Conservation (phyloP, 495 filamentous ascomycete species). For the Penicillium coprophilum region DNA sequence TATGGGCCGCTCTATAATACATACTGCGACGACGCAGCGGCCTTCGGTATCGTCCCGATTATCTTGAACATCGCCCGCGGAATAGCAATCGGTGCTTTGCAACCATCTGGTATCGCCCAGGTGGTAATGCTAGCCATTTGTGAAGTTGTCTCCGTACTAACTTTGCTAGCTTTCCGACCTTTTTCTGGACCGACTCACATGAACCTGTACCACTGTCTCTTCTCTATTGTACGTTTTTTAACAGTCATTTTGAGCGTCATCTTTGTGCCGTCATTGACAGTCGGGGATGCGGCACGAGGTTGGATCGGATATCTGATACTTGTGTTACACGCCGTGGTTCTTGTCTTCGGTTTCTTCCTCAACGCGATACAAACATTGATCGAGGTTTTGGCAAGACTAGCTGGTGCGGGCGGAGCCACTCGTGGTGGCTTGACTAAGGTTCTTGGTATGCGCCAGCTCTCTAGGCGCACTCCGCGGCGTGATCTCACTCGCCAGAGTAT, state of each 20-base stretch:
- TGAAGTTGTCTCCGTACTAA: slow-evolving; percentile 87
- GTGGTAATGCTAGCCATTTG: slow-evolving; percentile 88
- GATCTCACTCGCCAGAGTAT: slow-evolving; percentile 69
- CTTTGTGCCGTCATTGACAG: slow-evolving; percentile 78
- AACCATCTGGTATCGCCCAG: slow-evolving; percentile 90
- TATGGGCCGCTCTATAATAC: slow-evolving; percentile 99
- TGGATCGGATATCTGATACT: slow-evolving; percentile 97
- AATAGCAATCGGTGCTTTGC: slow-evolving; percentile 85
- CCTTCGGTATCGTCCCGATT: slow-evolving; percentile 84
- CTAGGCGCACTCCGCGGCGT: slow-evolving; percentile 65
- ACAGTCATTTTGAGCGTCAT: slow-evolving; percentile 80
- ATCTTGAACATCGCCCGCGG: slow-evolving; percentile 81
- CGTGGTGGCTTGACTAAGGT: slow-evolving; percentile 88
- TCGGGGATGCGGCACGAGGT: slow-evolving; percentile 73
- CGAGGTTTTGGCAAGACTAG: slow-evolving; percentile 77
- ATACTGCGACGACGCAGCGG: slow-evolving; percentile 82
- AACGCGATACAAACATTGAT: slow-evolving; percentile 88
- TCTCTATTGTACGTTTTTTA: slow-evolving; percentile 73
- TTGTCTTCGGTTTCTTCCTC: slow-evolving; percentile 91
- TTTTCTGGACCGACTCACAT: slow-evolving; percentile 93
- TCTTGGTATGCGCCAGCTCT: slow-evolving; percentile 90
- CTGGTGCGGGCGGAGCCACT: slow-evolving; percentile 77
- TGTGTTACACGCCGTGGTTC: slow-evolving; percentile 77
- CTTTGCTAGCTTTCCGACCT: slow-evolving; percentile 83
- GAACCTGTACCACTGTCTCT: slow-evolving; percentile 90